Percentiles rank a stretch among this genome's conserved stretches.
Evolutionary conservation across 106 monocot species (phyloP).

Genomic region (Amphibolis antarctica): DNA sequence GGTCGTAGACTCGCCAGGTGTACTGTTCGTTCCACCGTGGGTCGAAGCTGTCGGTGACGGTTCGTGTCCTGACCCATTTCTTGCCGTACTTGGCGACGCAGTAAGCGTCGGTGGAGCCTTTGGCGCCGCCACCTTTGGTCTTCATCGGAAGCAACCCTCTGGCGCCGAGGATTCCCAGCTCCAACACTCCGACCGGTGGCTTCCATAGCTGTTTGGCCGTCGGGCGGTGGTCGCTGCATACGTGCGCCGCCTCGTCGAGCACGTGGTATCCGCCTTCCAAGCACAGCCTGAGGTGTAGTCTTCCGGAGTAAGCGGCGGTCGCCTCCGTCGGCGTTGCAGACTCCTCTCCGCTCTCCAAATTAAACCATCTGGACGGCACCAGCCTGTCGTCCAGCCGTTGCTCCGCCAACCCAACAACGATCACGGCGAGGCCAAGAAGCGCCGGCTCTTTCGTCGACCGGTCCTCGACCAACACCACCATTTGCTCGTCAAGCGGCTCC

Average conservation of each 20-base stretch:
- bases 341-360: conserved; percentile 28
- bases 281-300: conserved; percentile 69
- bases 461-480: conserved; percentile 72
- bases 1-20: conserved; percentile 96
- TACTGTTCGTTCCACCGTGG: conserved; percentile 99
- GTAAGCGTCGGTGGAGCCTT: conserved; percentile 92
- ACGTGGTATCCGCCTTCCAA: conserved; percentile 95
- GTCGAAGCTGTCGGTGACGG: conserved; percentile 81
- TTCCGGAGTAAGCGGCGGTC: conserved; percentile 32
- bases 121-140: conserved; percentile 61
- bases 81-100: conserved; percentile 96
- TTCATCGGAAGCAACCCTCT: conserved; percentile 93
- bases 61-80: conserved; percentile 93
- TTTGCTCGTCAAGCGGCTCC: conserved; percentile 66
- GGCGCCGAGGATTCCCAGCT: conserved; percentile 74
- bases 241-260: conserved; percentile 88
- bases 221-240: conserved; percentile 87
- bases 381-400: conserved; percentile 72
- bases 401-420: conserved; percentile 39
- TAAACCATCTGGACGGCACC: conserved; percentile 64
- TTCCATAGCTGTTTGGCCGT: conserved; percentile 93
- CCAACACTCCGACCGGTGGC: conserved; percentile 66
- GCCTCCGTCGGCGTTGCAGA: not conserved
- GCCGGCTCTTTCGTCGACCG: conserved; percentile 60
- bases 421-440: conserved; percentile 38